phyloP scores from a whole-genome alignment of 2,329 filamentous ascomycete species.

The Trichoderma endophyticum region DNA sequence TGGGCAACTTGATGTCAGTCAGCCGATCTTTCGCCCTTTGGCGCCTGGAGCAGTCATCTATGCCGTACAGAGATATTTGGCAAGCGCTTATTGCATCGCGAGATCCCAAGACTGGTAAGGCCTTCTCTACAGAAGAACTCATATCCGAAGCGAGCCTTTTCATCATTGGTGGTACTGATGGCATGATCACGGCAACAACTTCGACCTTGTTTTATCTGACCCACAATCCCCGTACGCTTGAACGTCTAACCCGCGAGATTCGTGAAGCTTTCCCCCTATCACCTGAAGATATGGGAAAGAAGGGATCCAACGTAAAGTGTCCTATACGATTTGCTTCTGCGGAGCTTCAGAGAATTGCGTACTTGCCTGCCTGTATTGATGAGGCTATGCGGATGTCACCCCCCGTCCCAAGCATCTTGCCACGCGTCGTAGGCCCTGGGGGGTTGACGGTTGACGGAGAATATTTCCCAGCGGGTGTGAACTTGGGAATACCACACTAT shows the following conservation, averaged over 20 bases:
- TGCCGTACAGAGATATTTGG: slow-evolving; percentile 19
- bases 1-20: slow-evolving; percentile 11
- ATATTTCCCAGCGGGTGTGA: slow-evolving; percentile 20
- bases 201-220: slow-evolving; percentile 19
- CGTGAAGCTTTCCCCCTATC: slow-evolving; percentile 16
- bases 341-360: slow-evolving; percentile 15
- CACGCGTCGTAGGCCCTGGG: slow-evolving; percentile 12
- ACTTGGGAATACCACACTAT: slow-evolving; percentile 20
- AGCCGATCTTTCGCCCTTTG: slow-evolving; percentile 13
- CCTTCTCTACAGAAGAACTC: slow-evolving; percentile 18
- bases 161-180: slow-evolving; percentile 20
- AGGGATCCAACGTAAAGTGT: background rate
- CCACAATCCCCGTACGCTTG: slow-evolving; percentile 16
- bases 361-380: slow-evolving; percentile 21
- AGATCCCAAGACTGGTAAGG: slow-evolving; percentile 18
- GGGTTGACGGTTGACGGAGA: slow-evolving; percentile 20
- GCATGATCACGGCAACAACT: slow-evolving; percentile 18
- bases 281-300: background rate
- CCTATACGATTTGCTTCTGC: slow-evolving; percentile 18
- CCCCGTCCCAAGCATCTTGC: slow-evolving; percentile 17
- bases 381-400: slow-evolving; percentile 21
- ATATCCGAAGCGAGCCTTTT: slow-evolving; percentile 20
- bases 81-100: slow-evolving; percentile 19
- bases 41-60: slow-evolving; percentile 12
- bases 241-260: slow-evolving; percentile 17